phyloP scores from a whole-genome alignment of 768 basidiomycete species.

The Tricholoma terreum region DNA sequence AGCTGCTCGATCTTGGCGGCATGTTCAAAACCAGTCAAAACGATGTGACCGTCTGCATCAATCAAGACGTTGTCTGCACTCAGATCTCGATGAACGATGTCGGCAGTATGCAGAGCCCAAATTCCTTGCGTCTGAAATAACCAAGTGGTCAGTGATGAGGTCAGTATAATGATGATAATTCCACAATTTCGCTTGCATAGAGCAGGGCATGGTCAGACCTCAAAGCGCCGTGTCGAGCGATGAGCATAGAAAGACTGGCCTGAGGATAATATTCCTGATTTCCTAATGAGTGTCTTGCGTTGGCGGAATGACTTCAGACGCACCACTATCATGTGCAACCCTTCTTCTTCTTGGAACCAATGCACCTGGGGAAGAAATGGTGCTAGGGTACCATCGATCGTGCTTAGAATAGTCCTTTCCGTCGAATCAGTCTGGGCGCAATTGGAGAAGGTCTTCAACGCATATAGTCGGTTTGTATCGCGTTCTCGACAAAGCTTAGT shows the following conservation, averaged over 20 bases:
- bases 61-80: slow-evolving; percentile 44
- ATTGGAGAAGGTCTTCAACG: slow-evolving; percentile 22
- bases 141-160: not conserved
- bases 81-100: slow-evolving; percentile 47
- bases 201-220: slow-evolving; percentile 34
- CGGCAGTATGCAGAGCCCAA: slow-evolving; percentile 38
- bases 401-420: slow-evolving; percentile 36
- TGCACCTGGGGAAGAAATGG: slow-evolving; percentile 38
- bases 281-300: not conserved
- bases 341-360: slow-evolving; percentile 39
- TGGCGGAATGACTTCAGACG: slow-evolving; percentile 3
- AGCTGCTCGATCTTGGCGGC: slow-evolving; percentile 9
- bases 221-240: slow-evolving; percentile 33
- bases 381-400: slow-evolving; percentile 29
- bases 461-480: slow-evolving; percentile 32
- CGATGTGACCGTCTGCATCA: slow-evolving; percentile 42
- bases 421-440: slow-evolving; percentile 15
- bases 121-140: slow-evolving; percentile 38
- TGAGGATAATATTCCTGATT: slow-evolving; percentile 32
- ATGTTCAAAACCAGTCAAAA: slow-evolving; percentile 14
- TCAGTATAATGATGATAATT: slow-evolving; percentile 5
- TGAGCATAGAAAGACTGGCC: slow-evolving; percentile 27
- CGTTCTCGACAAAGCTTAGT: slow-evolving; percentile 22
- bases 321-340: slow-evolving; percentile 41
- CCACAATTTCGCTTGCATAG: slow-evolving; percentile 50